Conservation (phyloP, 257 asterid species). For the Nicotiana benthamiana region DNA sequence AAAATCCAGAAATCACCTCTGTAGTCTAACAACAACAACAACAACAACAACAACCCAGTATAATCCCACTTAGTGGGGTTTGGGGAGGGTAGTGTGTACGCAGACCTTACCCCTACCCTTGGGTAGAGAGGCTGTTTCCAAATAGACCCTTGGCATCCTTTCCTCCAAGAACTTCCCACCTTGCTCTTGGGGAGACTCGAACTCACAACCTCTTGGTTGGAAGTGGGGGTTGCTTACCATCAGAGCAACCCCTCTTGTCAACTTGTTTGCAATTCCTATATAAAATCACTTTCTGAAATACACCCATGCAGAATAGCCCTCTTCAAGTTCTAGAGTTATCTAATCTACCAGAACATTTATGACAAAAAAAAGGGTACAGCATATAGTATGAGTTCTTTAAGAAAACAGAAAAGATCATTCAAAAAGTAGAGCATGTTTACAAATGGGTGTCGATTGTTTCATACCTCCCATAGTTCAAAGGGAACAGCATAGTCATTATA, state of each 20-base stretch:
- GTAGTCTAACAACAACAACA: too few relatives aligned
- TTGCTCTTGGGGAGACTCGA: too few relatives aligned
- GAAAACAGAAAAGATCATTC: neutral
- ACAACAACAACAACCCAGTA: too few relatives aligned
- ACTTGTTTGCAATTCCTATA: neutral
- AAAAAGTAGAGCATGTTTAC: neutral
- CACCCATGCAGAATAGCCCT: neutral
- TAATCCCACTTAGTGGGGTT: too few relatives aligned
- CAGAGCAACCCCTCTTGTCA: too few relatives aligned
- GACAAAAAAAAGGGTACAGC: neutral
- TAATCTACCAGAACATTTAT: neutral
- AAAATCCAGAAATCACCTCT: neutral
- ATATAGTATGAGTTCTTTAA: neutral
- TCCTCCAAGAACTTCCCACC: too few relatives aligned
- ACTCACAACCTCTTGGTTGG: too few relatives aligned
- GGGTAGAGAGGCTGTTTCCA: too few relatives aligned
- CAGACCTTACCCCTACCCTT: too few relatives aligned
- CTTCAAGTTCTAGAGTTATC: neutral
- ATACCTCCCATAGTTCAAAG: conserved; percentile 94
- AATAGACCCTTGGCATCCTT: too few relatives aligned
- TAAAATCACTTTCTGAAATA: neutral
- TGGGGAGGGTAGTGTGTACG: too few relatives aligned
- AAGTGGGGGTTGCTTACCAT: too few relatives aligned
- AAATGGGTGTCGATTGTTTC: conserved; percentile 6
- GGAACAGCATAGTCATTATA: conserved; percentile 96